Base-by-base conservation (phyloP, 2,329 filamentous ascomycete genomes). In the Hypomyces perniciosus region DNA sequence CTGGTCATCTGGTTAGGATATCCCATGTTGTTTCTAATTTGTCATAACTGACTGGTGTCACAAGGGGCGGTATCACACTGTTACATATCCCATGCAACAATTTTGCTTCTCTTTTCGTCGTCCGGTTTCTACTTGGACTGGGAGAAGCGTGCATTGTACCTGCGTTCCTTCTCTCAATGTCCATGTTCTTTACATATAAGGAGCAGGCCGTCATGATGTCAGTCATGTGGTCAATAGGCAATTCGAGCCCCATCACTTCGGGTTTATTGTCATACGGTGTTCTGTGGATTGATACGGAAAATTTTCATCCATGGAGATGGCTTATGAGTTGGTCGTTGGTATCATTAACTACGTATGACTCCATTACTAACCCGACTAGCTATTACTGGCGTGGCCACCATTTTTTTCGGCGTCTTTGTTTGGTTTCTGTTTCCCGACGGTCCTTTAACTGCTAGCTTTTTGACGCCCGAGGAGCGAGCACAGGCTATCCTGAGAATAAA, bases 141-240 rank as follows among this genome's bases (percentile, higher is more conserved):
- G 59, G 58, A 40, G 62, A 65, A 42, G 62, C 58, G 0, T 60
- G 54, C 27, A 60, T 60, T 3, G 58, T 60, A 4, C 58, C 58
- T 1, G 50, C 58, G 1, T 60, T 59, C 27, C 37, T 60, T 4
- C 54, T 63, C 20, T 58, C 55, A 31, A 49, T 62, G 55, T 68
- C 64, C 4, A 67, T 69, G 62, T 68, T 68, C 47, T 67, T 67
- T 52, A 68, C 63, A 1, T 68, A 67, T 43, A 56, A 62, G 9
- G 66, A 69, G 51, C 68, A 70, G 44, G 58, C 61, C 4, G 58
- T 63, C 1, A 27, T 63, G 45, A 63, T 64, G 68, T 66, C 66
- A 1, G 61, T 66, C n/a, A 70, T 69, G 66, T 72, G 67, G 67
- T 67, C 68, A 4, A 61, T 68, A 28, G 67, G 67, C 1, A 69